Base-by-base conservation (phyloP, 2,329 filamentous ascomycete species). In the Microascus cirrosus region DNA sequence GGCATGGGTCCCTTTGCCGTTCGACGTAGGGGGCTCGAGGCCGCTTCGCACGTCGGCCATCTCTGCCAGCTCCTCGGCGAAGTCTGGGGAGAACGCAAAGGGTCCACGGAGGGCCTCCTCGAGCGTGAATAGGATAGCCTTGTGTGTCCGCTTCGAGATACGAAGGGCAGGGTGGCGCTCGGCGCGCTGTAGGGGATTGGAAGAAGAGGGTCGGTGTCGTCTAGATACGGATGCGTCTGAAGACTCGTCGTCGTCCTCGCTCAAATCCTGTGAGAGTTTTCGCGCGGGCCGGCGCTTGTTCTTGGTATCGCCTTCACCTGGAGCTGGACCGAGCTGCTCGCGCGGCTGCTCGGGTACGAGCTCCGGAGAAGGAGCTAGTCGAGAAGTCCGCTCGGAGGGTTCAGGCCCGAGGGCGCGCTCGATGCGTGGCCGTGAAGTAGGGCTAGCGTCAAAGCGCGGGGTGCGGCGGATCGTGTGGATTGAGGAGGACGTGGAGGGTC, bases 51-150 rank as follows among this genome's bases (percentile, higher is more conserved):
- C 78, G 70, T 96, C 92, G 65, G 92, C 88, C 92, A 99, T 97
- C 66, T 84, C 83, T 64, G 92, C 89, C 80, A 89, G 87, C 76
- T 95, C 89, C 78, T 99, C 94, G 61, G 86, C 80, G 64, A 86
- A 75, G 71, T 96, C 91, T 25, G 88, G 81, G 10, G 91, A 95
- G 73, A 97, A 95, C 54, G 84, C 77, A 63, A 90, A 82, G 2
- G 93, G 91, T 53, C 86, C 82, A 64, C 92, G 87, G 63, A 97
- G 80, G 42, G 90, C 90, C 75, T 95, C 90, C 76, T 97, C 92
- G 59, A 97, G 83, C 42, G 91, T 85, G 77, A 89, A 97, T 65
- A 95, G 86, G 69, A 99, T 92, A 42, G 94, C 93, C 70, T 88
- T 89, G 62, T 90, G 89, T 53, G 90, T 96, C 63, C 89, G 85